Evolutionary conservation across 805 yeast genomes (phyloP), one percentile per base, ranked within the genome.

Genomic region (Hanseniaspora lindneri): DNA sequence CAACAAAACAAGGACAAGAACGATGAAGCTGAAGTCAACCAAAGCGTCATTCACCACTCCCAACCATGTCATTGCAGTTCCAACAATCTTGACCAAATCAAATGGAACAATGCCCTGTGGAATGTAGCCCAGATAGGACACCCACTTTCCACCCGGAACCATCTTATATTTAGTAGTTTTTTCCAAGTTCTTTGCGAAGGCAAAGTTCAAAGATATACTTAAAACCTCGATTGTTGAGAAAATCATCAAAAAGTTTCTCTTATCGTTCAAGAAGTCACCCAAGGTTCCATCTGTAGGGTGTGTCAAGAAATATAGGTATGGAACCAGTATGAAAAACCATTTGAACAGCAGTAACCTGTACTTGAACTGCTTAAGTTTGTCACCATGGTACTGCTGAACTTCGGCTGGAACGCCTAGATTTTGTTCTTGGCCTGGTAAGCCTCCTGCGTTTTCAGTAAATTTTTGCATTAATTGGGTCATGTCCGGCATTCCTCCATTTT

Each of bases 41-140:
- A 64, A 48, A 24, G 62, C 58, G 55, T 61, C 55, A 2, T 64
- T 62, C 14, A 63, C 43, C n/a, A 64, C 62, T 48, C 60, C 63
- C 58, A 62, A 60, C 51, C 49, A 46, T 14, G 49, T 46, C 32
- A 46, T 29, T 3, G 43, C 49, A 24, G 49, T 46, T 14, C 43
- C 39, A n/a, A 39, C 49, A 30, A 39, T 41, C 16, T 46, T 46
- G 20, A 30, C 39, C 16, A 46, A 20, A 32, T 46, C 43, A 34
- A 63, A 55, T 27, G 66, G 66, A 10, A 63, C 34, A 2, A 63
- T 53, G 7, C 64, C 65, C 20, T 60, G 64, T n/a, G 68, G 68
- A 30, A 64, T 54, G 50, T 63, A 52, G 9, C 62, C 54, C 16
- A 59, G 53, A 16, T 61, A 46, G 44, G 59, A 58, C 23, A 61